Base-by-base conservation (phyloP, 768 basidiomycete species). In the Lactifluus hygrophoroides region DNA sequence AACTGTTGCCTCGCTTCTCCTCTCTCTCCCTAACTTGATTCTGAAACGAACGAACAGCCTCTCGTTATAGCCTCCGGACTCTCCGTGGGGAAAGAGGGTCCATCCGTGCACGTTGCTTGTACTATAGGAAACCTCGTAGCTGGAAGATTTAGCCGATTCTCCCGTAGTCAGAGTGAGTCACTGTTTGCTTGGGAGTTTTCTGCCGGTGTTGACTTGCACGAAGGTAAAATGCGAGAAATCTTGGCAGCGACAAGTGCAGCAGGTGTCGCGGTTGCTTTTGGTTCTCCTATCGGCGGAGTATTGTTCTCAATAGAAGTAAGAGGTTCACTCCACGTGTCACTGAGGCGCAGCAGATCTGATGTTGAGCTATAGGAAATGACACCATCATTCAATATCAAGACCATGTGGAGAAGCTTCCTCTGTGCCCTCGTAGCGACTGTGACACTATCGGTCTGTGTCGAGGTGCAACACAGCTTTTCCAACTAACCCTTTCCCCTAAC, bases 331-430 rank as follows among this genome's bases (percentile, higher is more conserved):
- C 34, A 48, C 19, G 6, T 5, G 11, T 38, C 21, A 19, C 3
- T 4, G 28, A 38, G 48, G 8, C 28, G 23, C 5, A 8, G 19
- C 43, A 54, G 37, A 46, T 49, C 21, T 51, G 28, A 62, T 27
- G 28, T n/a, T 14, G 10, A 47, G n/a, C 9, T 27, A 13, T 66
- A 94, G 91, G 96, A 99, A 83, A 99, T 99, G 96, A 95, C 91
- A 71, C 89, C 93, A 70, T 87, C 83, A 38, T 98, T 97, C 71
- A 95, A 89, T 57, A 94, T 94, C 73, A 88, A 92, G 71, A 98
- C 95, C 5, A 96, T 98, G 93, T 98, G 95, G 95, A 79, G 86
- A 67, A 94, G 91, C 68, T 96, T 98, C 71, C 87, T 98, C 69
- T 98, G 96, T 70, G 96, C 96, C 34, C 77, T 99, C 47, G 88